These are phyloP conservation scores for Eustoma russellianum DNA, from an alignment of 257 asterid genomes.

Conservation along the genomic window DNA sequence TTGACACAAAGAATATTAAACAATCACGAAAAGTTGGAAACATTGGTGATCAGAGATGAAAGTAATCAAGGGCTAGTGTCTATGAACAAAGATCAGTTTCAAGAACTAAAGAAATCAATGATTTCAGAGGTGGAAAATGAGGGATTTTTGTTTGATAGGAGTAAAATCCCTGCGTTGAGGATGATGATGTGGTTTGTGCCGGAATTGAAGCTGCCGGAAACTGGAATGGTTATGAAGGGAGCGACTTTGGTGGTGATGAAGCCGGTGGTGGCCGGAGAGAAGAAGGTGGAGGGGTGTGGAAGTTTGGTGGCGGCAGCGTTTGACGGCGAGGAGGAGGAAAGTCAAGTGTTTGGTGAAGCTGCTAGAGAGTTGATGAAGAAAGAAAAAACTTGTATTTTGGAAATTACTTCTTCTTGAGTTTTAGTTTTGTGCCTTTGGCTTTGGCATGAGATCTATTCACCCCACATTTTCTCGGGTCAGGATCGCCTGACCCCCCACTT, in stretches of 20 bases:
- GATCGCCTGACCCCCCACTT: no score
- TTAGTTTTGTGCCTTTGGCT: neutral
- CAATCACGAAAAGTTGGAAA: conserved; percentile 18
- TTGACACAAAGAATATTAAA: conserved; percentile 31
- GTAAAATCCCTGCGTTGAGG: conserved; percentile 49
- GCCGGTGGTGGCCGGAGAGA: conserved; percentile 30
- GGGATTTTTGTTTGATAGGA: conserved; percentile 18
- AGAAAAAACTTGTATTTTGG: conserved; percentile 46
- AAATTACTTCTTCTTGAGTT: conserved; percentile 60
- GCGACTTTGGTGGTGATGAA: conserved; percentile 56
- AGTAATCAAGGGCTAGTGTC: conserved; percentile 45
- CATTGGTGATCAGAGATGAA: conserved; percentile 44
- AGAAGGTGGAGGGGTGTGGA: conserved; percentile 14
- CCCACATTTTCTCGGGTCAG: no score
- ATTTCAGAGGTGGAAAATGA: conserved; percentile 1
- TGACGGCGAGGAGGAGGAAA: conserved; percentile 24
- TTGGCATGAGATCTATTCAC: no score
- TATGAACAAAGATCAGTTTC: conserved; percentile 39
- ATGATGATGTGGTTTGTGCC: conserved; percentile 73
- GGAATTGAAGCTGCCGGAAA: conserved; percentile 37
- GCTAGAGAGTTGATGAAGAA: conserved; percentile 39
- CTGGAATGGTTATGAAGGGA: conserved; percentile 51
- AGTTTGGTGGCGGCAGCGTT: conserved; percentile 36
- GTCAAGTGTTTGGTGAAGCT: conserved; percentile 31
- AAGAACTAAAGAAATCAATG: conserved; percentile 25